A percentile compares a stretch with the other conserved stretches of the same genome.
Evolutionary conservation across 2,329 filamentous ascomycete species (phyloP).

Genomic region (Neopestalotiopsis sp.): DNA sequence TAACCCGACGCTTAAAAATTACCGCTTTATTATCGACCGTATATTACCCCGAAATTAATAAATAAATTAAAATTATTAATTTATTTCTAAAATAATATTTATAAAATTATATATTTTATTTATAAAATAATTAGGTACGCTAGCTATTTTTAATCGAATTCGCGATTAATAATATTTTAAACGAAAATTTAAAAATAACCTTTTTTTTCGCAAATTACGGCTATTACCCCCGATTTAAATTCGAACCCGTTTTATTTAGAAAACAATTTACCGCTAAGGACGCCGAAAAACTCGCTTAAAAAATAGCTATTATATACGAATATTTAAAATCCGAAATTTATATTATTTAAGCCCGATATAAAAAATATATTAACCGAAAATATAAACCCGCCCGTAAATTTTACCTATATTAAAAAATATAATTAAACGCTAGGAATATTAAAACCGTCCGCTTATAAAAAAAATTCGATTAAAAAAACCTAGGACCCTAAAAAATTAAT

Average conservation of each 20-base stretch:
- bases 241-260: not conserved
- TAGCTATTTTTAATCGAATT: not conserved
- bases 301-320: not conserved
- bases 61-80: no score
- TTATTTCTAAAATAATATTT: not conserved
- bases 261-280: not conserved
- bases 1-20: not conserved
- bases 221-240: not conserved
- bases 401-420: not conserved
- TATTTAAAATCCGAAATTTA: not conserved
- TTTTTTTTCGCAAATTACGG: not conserved
- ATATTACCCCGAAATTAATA: not conserved
- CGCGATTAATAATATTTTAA: constrained; percentile 4
- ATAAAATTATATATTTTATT: no score
- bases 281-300: not conserved
- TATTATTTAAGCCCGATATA: not conserved
- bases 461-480: not conserved
- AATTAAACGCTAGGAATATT: not conserved
- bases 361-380: not conserved
- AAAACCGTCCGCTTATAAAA: not conserved
- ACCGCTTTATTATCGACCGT: not conserved
- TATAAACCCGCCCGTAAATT: not conserved
- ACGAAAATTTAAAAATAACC: not conserved
- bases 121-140: not conserved
- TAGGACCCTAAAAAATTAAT: not conserved